Evolutionary conservation across 805 yeast species (phyloP).

Genomic region (Lachancea meyersii): DNA sequence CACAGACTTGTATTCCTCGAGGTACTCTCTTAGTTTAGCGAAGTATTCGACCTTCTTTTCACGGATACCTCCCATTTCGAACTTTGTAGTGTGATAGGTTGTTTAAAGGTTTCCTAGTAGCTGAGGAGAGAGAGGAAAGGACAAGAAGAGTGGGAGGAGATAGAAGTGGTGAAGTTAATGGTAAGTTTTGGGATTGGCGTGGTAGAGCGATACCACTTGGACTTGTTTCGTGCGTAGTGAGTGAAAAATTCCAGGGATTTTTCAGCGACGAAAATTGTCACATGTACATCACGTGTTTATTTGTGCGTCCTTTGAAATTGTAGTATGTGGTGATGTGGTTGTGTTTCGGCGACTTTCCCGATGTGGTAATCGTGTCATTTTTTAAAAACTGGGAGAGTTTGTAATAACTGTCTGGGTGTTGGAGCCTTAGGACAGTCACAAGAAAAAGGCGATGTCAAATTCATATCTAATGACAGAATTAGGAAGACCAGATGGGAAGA

Average conservation of each 20-base stretch:
- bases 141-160: not conserved
- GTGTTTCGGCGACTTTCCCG: not conserved
- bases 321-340: not conserved
- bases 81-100: slow-evolving; percentile 65
- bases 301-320: not conserved
- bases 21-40: slow-evolving; percentile 86
- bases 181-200: not conserved
- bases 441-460: too few species aligned
- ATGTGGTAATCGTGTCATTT: too few species aligned
- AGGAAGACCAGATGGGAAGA: too few species aligned
- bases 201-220: too few species aligned
- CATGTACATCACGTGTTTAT: not conserved
- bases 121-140: not conserved
- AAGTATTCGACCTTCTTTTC: slow-evolving; percentile 96
- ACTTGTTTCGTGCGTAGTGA: too few species aligned
- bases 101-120: slow-evolving; percentile 60
- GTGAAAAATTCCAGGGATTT: not conserved
- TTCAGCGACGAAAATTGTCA: not conserved
- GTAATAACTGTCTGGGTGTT: not conserved
- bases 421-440: not conserved
- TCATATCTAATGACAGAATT: too few species aligned
- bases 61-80: slow-evolving; percentile 99
- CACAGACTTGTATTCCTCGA: slow-evolving; percentile 96
- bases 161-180: not conserved
- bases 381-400: not conserved